Conservation (phyloP, 768 basidiomycete species). For the Tricholoma sp. region DNA sequence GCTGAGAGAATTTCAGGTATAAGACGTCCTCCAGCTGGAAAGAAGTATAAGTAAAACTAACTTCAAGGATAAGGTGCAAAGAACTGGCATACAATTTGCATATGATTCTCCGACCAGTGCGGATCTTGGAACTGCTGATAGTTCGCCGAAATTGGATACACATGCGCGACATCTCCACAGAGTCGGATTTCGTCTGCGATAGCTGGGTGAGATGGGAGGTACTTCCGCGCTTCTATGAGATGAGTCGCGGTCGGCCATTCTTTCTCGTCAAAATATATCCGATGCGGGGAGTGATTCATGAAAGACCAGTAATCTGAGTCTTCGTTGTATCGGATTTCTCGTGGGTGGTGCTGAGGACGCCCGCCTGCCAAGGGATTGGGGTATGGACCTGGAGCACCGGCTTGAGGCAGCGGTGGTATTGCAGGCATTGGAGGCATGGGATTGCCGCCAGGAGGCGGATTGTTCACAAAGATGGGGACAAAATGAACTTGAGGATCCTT, state of each 20-base stretch:
- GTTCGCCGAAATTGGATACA: constrained; percentile 29
- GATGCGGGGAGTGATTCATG: constrained; percentile 63
- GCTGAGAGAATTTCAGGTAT: constrained; percentile 66
- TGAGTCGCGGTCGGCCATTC: constrained; percentile 69
- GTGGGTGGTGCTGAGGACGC: background rate
- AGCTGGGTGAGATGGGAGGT: constrained; percentile 42
- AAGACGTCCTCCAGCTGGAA: constrained; percentile 65
- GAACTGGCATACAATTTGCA: constrained; percentile 38
- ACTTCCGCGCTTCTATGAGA: constrained; percentile 74
- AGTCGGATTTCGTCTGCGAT: constrained; percentile 55
- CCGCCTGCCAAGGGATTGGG: background rate
- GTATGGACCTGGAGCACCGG: background rate
- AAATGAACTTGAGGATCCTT: constrained; percentile 17
- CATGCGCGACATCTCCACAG: constrained; percentile 26
- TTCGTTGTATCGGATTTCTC: constrained; percentile 40
- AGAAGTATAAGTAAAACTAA: background rate
- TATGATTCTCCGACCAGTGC: constrained; percentile 54
- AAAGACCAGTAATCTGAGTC: constrained; percentile 38
- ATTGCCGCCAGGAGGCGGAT: background rate
- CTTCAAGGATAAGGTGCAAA: background rate
- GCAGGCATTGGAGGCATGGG: constrained; percentile 1
- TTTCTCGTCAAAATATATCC: constrained; percentile 48
- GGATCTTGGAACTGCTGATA: constrained; percentile 32
- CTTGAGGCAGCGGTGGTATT: background rate
- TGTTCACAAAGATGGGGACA: constrained; percentile 15